phyloP scores from a whole-genome alignment of 108 stramenopile genomes.

The Discostella stelligeroides region DNA sequence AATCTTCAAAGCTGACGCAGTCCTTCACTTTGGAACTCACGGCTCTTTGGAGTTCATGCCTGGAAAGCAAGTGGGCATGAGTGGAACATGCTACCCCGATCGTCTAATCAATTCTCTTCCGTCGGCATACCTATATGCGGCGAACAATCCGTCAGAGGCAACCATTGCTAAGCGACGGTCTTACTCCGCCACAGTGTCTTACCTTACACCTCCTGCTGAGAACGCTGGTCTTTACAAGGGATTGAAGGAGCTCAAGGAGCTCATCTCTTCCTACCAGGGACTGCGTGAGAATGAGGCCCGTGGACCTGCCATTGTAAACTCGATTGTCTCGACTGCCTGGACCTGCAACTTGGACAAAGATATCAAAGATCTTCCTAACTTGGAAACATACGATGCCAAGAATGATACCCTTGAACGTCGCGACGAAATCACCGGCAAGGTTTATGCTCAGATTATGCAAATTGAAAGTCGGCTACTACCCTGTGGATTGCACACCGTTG shows the following conservation, averaged over 20 bases:
- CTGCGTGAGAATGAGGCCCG: slow-evolving; percentile 93
- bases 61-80: slow-evolving; percentile 98
- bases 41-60: slow-evolving; percentile 97
- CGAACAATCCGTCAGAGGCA: slow-evolving; percentile 98
- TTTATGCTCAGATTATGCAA: slow-evolving; percentile 95
- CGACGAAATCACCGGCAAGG: slow-evolving; percentile 85
- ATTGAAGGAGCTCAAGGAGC: slow-evolving; percentile 94
- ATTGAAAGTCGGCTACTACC: slow-evolving; percentile 96
- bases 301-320: slow-evolving; percentile 95
- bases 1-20: slow-evolving; percentile 94
- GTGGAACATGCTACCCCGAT: slow-evolving; percentile 97
- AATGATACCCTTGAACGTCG: slow-evolving; percentile 80
- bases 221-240: slow-evolving; percentile 98
- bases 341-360: slow-evolving; percentile 97
- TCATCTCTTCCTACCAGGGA: slow-evolving; percentile 95
- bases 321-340: slow-evolving; percentile 91
- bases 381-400: slow-evolving; percentile 84
- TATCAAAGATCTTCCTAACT: slow-evolving; percentile 81
- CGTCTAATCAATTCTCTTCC: slow-evolving; percentile 95
- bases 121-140: slow-evolving; percentile 95
- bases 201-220: slow-evolving; percentile 97
- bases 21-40: slow-evolving; percentile 97
- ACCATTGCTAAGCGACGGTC: slow-evolving; percentile 97
- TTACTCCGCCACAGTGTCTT: slow-evolving; percentile 95
- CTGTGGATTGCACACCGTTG: slow-evolving; percentile 95